A percentile compares a stretch with the other conserved stretches of the same genome.
Conservation (phyloP, 805 yeast species). For the Cyberlindnera lachancei region DNA sequence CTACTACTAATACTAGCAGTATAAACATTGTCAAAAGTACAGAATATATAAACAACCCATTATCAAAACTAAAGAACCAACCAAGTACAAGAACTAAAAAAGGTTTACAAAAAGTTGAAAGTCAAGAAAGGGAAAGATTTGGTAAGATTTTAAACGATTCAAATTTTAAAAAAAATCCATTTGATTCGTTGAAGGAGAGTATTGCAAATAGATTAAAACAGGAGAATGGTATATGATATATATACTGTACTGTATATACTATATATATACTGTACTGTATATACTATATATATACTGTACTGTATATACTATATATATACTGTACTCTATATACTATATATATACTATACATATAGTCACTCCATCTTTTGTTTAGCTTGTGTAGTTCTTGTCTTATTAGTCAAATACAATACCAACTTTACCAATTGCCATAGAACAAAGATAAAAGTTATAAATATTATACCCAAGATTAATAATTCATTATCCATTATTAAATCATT, state of each 20-base stretch:
- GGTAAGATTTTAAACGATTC: slow-evolving; percentile 47
- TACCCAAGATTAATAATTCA: slow-evolving; percentile 37
- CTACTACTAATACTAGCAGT: too few species aligned
- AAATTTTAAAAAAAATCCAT: slow-evolving; percentile 52
- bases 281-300: too few species aligned
- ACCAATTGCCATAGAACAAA: slow-evolving; percentile 5
- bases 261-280: too few species aligned
- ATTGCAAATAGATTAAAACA: slow-evolving; percentile 23
- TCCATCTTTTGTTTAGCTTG: neutral
- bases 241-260: too few species aligned
- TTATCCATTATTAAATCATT: slow-evolving; percentile 42
- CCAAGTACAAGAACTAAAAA: slow-evolving; percentile 51
- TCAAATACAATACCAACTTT: neutral
- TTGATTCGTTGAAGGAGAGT: slow-evolving; percentile 57
- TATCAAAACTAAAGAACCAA: slow-evolving; percentile 27
- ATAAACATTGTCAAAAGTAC: slow-evolving; percentile 16
- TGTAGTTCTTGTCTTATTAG: neutral
- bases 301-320: too few species aligned
- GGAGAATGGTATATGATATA: too few species aligned
- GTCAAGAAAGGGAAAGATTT: slow-evolving; percentile 52
- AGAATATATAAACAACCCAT: slow-evolving; percentile 8
- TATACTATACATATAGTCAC: too few species aligned
- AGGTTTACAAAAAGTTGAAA: slow-evolving; percentile 48
- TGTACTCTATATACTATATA: too few species aligned
- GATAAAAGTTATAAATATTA: slow-evolving; percentile 16